Conservation (phyloP, 2,329 filamentous ascomycete species). For the Colletotrichum phormii region DNA sequence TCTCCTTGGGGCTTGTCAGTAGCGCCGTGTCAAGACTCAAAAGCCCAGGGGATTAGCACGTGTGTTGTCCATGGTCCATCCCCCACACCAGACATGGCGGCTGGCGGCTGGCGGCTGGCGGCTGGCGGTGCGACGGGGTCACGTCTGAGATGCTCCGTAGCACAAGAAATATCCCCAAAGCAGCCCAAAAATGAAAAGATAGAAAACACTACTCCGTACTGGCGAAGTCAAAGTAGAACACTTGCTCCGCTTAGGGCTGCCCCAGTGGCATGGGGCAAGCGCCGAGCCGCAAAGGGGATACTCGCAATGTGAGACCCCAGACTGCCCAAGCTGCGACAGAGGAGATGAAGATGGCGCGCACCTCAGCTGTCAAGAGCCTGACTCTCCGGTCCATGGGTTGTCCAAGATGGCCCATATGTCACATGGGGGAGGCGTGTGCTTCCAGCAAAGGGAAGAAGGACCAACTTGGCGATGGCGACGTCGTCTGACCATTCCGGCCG, state of each 20-base stretch:
- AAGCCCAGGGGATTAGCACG: slow-evolving; percentile 15
- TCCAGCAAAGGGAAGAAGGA: neutral
- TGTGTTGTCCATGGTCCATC: neutral
- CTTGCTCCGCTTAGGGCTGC: neutral
- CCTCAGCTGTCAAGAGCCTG: neutral
- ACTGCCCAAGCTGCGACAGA: neutral
- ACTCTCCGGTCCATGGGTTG: neutral
- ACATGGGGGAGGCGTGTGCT: neutral
- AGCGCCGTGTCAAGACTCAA: neutral
- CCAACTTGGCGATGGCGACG: neutral
- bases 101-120: too few relatives aligned
- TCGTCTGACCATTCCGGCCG: neutral
- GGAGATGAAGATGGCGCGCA: slow-evolving; percentile 22
- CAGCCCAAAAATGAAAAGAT: neutral
- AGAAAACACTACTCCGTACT: neutral
- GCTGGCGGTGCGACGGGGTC: neutral
- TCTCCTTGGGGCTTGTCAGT: neutral
- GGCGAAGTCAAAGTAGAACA: neutral
- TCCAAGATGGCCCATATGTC: neutral
- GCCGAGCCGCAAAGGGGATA: slow-evolving; percentile 17
- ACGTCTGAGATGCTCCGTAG: neutral
- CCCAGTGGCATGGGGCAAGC: slow-evolving; percentile 3
- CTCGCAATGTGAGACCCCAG: slow-evolving; percentile 1
- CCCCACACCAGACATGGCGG: slow-evolving; percentile 11
- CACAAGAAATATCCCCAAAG: neutral